Evolutionary conservation across 2,329 filamentous ascomycete genomes (phyloP).

Genomic region (Fusarium heterosporum): DNA sequence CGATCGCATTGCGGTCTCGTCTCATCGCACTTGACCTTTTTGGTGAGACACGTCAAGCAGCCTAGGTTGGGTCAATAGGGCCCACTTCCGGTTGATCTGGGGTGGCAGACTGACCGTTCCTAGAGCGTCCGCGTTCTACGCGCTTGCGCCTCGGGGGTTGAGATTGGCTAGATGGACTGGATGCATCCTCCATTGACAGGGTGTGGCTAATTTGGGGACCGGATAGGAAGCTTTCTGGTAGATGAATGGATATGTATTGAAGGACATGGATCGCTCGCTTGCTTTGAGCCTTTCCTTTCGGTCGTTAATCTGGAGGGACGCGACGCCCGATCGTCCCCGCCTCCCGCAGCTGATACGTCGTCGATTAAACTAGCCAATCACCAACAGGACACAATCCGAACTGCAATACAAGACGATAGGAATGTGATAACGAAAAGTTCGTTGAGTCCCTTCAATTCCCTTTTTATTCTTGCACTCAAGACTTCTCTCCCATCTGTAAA

Average conservation of each 20-base stretch:
- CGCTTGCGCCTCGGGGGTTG: too few relatives aligned
- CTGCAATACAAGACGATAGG: not conserved
- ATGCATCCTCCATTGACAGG: conserved; percentile 11
- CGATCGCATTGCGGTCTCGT: not conserved
- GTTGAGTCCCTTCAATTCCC: too few relatives aligned
- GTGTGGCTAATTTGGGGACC: too few relatives aligned
- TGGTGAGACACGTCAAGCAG: conserved; percentile 8
- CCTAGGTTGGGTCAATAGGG: conserved; percentile 8
- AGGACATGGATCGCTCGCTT: too few relatives aligned
- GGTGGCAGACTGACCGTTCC: conserved; percentile 28
- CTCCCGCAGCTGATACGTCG: not conserved
- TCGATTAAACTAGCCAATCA: conserved; percentile 26
- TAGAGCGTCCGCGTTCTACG: conserved; percentile 22
- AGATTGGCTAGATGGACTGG: too few relatives aligned
- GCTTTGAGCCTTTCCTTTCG: not conserved
- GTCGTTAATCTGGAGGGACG: not conserved
- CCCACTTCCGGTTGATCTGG: too few relatives aligned
- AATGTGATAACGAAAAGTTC: not conserved
- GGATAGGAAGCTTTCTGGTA: too few relatives aligned
- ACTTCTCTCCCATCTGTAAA: too few relatives aligned
- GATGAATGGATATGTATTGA: too few relatives aligned
- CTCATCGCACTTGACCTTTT: conserved; percentile 24
- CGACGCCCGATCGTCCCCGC: conserved; percentile 1
- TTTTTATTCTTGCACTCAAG: too few relatives aligned
- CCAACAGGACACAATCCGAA: fast-evolving